Evolutionary conservation across 352 stramenopile species (phyloP), one percentile per base, ranked within the genome.

Genomic region (Hyphochytrium catenoides): DNA sequence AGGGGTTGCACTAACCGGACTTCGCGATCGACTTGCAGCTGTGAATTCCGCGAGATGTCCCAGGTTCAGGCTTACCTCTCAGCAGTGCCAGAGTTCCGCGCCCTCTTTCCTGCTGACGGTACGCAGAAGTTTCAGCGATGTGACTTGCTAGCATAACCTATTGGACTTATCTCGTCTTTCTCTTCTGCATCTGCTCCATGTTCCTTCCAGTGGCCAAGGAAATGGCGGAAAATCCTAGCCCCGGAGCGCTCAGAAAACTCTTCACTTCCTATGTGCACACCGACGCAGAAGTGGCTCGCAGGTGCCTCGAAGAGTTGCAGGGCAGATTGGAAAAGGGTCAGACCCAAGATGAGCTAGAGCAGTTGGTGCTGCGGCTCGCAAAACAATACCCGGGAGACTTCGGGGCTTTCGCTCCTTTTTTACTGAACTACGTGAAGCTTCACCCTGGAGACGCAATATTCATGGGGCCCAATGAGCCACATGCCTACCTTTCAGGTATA

Each of bases 391-490:
- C 74, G 0, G 69, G 67, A n/a, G 93, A 98, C 54, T 77, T 91
- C 36, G 91, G 93, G 26, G 89, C 85, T 40, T 95, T 99, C 52
- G 87, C 85, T 33, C 90, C 91, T 3, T 88, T 93, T 43, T 57
- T 98, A 21, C 61, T 99, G n/a, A 98, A 98, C 56, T 93, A 95
- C 52, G 48, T 98, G 7, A 60, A 75, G 8, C 69, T 98, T 44
- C 51, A 89, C 22, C 77, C 78, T 0, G 93, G 93, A 4, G 81
- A 98, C 42, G 72, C 77, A 12, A 89, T 98, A 43, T 98, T 95
- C 51, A 81, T 99, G 36, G 79, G 63, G 12, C 84, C 93, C 3
- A 98, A 98, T 52, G 90, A 97, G 47, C 93, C 93, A n/a, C 93
- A 99, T 56, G 93, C 93, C 9, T 99, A 99, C 54, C 62, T 99